Evolutionary conservation across 805 yeast genomes (phyloP).

Genomic region (Ogataea pignaliae): DNA sequence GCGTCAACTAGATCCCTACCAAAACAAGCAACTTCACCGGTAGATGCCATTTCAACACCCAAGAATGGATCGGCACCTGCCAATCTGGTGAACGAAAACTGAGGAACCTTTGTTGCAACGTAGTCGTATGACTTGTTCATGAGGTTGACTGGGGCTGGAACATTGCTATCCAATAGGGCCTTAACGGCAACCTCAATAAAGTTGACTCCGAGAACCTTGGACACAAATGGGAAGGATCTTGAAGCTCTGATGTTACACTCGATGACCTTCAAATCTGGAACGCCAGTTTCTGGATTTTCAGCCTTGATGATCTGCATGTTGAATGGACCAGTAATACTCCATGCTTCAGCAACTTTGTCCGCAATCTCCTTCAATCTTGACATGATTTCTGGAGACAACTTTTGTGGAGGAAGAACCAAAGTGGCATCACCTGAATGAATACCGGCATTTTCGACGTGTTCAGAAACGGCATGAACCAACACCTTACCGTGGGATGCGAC

Average conservation of each 20-base stretch:
- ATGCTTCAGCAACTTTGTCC: constrained; percentile 88
- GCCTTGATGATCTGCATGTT: constrained; percentile 95
- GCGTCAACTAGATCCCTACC: constrained; percentile 85
- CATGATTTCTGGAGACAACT: constrained; percentile 61
- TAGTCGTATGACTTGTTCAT: constrained; percentile 73
- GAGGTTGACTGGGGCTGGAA: constrained; percentile 77
- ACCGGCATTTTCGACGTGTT: constrained; percentile 98
- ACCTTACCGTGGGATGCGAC: constrained; percentile 89
- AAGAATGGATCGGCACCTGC: constrained; percentile 99
- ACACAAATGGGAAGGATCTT: constrained; percentile 97
- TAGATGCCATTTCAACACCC: constrained; percentile 99
- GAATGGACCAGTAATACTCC: constrained; percentile 96
- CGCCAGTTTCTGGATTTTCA: constrained; percentile 53
- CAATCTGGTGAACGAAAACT: constrained; percentile 94
- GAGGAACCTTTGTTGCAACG: constrained; percentile 97
- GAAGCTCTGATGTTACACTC: constrained; percentile 99
- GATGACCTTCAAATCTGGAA: constrained; percentile 80
- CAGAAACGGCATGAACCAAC: constrained; percentile 92
- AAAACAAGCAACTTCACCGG: constrained; percentile 98
- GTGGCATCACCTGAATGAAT: constrained; percentile 99
- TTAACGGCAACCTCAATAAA: constrained; percentile 92
- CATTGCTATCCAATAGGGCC: constrained; percentile 70
- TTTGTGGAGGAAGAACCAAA: constrained; percentile 87
- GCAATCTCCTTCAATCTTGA: constrained; percentile 80
- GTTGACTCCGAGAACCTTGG: constrained; percentile 92